Base-by-base conservation (phyloP, 805 yeast genomes). In the Kodamaea kakaduensis region DNA sequence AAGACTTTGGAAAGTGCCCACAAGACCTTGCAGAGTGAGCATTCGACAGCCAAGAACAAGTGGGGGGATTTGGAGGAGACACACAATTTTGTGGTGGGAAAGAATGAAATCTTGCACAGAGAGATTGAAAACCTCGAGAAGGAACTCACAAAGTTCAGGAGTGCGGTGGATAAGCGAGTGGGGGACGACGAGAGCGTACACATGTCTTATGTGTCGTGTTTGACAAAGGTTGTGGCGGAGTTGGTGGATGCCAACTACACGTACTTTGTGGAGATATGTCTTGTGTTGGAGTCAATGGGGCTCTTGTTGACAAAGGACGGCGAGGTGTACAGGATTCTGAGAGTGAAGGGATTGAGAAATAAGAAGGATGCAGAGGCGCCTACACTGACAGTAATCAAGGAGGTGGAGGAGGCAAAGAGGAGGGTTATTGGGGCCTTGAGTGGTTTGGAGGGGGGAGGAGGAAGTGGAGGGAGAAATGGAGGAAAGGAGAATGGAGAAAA, bases 311-410 rank as follows among this genome's bases (percentile, higher is more conserved):
- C 74, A 2, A 67, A 68, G 32, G 56, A 56, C 8, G 38, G 36
- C 10, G 60, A 66, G 12, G 63, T 57, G 7, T 63, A 69, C 27
- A 70, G 69, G 33, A 75, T 84, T 18, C 78, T 78, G 31, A 70
- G 97, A 41, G 96, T 87, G 3, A 84, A 84, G 52, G 96, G 96
- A 0, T 61, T 84, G 42, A 67, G 78, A 42, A 71, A 73, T 32
- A 73, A 68, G 36, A 58, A 56, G 35, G 54, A 61, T 25, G 65
- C 59, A 8, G 61, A 53, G 8, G 52, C 57, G 23, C 74, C 71
- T 17, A 50, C 59, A 29, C 59, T 67, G 1, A 59, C 59, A 30
- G 73, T 70, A 5, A 55, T 70, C 7, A 62, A 58, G 1, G 74
- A 71, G 7, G 56, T 70, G 4, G 46, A 56, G 17, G 55, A 51